Percentiles rank a stretch among this genome's conserved stretches.
These are phyloP conservation scores for Boletales sp. DNA, from an alignment of 768 basidiomycete species.

Conservation along the genomic window DNA sequence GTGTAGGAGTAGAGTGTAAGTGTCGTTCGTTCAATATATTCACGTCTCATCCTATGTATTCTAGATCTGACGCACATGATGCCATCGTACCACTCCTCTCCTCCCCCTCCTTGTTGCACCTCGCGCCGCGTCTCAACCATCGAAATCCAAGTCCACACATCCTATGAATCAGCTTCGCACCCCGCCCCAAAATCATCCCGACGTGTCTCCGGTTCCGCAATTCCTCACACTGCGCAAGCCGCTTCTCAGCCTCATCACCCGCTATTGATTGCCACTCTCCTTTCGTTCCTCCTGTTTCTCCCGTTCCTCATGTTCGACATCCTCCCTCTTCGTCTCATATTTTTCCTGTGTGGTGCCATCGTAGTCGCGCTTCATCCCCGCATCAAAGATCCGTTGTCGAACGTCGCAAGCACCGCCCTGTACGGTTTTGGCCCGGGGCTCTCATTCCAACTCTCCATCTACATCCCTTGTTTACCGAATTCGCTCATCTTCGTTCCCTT, in stretches of 20 bases:
- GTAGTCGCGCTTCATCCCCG: slow-evolving; percentile 2
- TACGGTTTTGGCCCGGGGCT: slow-evolving; percentile 15
- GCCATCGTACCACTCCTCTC: slow-evolving; percentile 45
- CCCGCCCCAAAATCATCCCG: slow-evolving; percentile 7
- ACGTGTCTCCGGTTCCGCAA: not conserved
- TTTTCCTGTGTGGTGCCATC: slow-evolving; percentile 30
- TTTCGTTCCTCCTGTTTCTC: slow-evolving; percentile 38
- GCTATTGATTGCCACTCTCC: slow-evolving; percentile 36
- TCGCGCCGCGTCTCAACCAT: slow-evolving; percentile 35
- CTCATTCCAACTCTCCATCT: slow-evolving; percentile 11
- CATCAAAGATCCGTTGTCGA: slow-evolving; percentile 1
- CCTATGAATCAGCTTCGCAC: slow-evolving; percentile 17
- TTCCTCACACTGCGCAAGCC: not conserved
- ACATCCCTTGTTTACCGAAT: slow-evolving; percentile 5
- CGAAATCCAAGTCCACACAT: slow-evolving; percentile 35
- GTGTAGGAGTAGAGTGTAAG: too few species aligned
- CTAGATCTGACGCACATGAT: slow-evolving; percentile 62
- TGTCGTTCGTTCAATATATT: not conserved
- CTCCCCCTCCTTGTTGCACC: slow-evolving; percentile 40
- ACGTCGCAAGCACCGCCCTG: not conserved
- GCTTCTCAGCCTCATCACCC: slow-evolving; percentile 30
- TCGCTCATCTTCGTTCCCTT: too few species aligned
- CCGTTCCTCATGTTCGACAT: slow-evolving; percentile 36
- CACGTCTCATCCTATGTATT: not conserved
- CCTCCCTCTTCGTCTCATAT: slow-evolving; percentile 47